Conservation (phyloP, 441 rosid genomes). For the Erodium moschatum region DNA sequence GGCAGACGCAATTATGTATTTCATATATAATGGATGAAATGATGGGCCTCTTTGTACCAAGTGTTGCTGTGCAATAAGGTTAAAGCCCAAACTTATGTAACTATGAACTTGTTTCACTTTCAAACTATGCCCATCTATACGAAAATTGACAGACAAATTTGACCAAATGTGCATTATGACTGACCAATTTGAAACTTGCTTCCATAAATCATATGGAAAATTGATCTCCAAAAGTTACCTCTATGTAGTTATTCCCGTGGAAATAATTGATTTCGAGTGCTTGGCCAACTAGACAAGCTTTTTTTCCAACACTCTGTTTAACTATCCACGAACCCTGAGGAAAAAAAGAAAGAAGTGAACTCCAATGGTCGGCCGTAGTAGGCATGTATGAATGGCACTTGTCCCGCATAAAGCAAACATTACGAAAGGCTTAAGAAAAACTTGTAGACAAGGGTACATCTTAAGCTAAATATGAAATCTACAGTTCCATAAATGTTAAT, state of each 20-base stretch:
- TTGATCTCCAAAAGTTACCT: constrained; percentile 34
- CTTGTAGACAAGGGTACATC: background rate
- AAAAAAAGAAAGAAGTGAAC: constrained; percentile 22
- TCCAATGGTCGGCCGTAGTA: background rate
- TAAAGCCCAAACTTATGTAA: too few relatives aligned
- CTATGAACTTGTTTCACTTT: too few relatives aligned
- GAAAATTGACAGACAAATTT: too few relatives aligned
- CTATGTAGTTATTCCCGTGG: constrained; percentile 81
- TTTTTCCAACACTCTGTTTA: constrained; percentile 93
- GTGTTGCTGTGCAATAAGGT: too few relatives aligned
- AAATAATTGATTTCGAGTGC: constrained; percentile 87
- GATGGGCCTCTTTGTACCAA: too few relatives aligned
- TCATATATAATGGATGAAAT: too few relatives aligned
- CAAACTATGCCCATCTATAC: too few relatives aligned
- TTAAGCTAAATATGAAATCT: constrained; percentile 2
- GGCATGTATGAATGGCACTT: constrained; percentile 2
- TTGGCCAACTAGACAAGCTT: constrained; percentile 89
- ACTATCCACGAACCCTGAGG: constrained; percentile 95
- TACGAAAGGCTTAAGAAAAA: background rate
- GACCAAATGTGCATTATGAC: too few relatives aligned
- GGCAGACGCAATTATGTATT: background rate
- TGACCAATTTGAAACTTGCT: too few relatives aligned
- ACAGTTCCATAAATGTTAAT: background rate
- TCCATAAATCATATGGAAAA: background rate
- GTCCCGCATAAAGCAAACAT: background rate